Percentiles rank a stretch among this genome's conserved stretches.
Evolutionary conservation across 2,329 filamentous ascomycete species (phyloP).

Genomic region (Trichoderma simmonsii): DNA sequence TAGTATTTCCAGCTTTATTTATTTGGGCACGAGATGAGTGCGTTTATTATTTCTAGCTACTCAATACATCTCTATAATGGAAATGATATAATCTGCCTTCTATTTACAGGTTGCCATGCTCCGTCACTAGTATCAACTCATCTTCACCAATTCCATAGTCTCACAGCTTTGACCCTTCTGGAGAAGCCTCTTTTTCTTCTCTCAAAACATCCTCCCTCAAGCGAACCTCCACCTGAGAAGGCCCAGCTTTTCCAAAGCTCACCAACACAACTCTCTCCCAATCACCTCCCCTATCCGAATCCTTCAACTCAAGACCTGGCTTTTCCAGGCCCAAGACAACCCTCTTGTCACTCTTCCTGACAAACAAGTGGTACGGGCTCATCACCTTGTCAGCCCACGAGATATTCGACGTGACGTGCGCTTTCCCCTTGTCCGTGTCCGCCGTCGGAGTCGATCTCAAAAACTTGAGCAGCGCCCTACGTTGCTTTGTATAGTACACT

Average conservation of each 20-base stretch:
- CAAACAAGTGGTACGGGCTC: slow-evolving; percentile 48
- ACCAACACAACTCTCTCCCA: slow-evolving; percentile 58
- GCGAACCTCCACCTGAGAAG: slow-evolving; percentile 52
- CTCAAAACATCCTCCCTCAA: slow-evolving; percentile 47
- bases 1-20: background rate
- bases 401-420: slow-evolving; percentile 44
- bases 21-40: background rate
- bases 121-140: background rate
- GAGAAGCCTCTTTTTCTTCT: slow-evolving; percentile 40
- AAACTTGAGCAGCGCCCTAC: slow-evolving; percentile 53
- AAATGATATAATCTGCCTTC: background rate
- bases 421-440: slow-evolving; percentile 37
- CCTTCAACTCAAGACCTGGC: slow-evolving; percentile 54
- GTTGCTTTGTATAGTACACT: slow-evolving; percentile 44
- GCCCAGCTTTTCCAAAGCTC: slow-evolving; percentile 49
- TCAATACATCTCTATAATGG: background rate
- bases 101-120: background rate
- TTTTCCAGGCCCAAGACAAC: slow-evolving; percentile 56
- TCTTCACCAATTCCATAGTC: background rate
- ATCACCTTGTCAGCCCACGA: slow-evolving; percentile 62
- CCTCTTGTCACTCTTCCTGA: slow-evolving; percentile 44
- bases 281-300: slow-evolving; percentile 51
- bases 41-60: background rate
- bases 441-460: slow-evolving; percentile 44
- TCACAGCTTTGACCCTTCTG: slow-evolving; percentile 29